phyloP scores from a whole-genome alignment of 805 yeast genomes.

The Pichia membranifaciens region DNA sequence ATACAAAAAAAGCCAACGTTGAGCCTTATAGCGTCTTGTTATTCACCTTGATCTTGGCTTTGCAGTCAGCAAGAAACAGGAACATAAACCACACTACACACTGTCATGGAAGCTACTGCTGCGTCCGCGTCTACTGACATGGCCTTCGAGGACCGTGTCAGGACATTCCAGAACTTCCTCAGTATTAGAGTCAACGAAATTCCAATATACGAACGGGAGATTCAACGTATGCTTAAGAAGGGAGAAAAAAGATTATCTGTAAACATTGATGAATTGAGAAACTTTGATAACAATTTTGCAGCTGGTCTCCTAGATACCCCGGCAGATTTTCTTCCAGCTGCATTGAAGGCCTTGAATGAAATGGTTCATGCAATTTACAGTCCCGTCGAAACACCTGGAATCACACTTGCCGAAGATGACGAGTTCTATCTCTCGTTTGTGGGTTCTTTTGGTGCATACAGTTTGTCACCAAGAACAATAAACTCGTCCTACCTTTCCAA shows the following conservation, averaged over 20 bases:
- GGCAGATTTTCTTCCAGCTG: slow-evolving; percentile 81
- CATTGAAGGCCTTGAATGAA: slow-evolving; percentile 80
- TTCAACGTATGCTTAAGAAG: slow-evolving; percentile 65
- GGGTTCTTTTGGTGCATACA: slow-evolving; percentile 88
- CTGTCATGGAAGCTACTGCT: slow-evolving; percentile 17
- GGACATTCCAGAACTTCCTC: slow-evolving; percentile 83
- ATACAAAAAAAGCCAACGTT: too few relatives aligned
- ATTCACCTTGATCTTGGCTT: too few relatives aligned
- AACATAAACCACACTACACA: not conserved
- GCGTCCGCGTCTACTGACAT: slow-evolving; percentile 26
- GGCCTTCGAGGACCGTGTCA: slow-evolving; percentile 72
- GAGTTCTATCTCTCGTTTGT: slow-evolving; percentile 72
- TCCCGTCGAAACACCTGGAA: slow-evolving; percentile 46
- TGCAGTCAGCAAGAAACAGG: not conserved
- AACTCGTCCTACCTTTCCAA: slow-evolving; percentile 71
- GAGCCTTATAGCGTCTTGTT: too few relatives aligned
- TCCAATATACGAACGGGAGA: slow-evolving; percentile 61
- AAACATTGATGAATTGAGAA: slow-evolving; percentile 81
- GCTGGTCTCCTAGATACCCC: slow-evolving; percentile 68
- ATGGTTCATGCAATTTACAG: slow-evolving; percentile 70
- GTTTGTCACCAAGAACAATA: slow-evolving; percentile 82
- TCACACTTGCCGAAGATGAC: slow-evolving; percentile 52
- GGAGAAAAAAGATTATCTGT: slow-evolving; percentile 64
- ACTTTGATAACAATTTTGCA: slow-evolving; percentile 72
- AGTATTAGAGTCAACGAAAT: slow-evolving; percentile 42